Percentiles rank a stretch among this genome's conserved stretches.
These are phyloP conservation scores for Selaginella tamariscina DNA, from an alignment of 75 land plant species.

Conservation along the genomic window DNA sequence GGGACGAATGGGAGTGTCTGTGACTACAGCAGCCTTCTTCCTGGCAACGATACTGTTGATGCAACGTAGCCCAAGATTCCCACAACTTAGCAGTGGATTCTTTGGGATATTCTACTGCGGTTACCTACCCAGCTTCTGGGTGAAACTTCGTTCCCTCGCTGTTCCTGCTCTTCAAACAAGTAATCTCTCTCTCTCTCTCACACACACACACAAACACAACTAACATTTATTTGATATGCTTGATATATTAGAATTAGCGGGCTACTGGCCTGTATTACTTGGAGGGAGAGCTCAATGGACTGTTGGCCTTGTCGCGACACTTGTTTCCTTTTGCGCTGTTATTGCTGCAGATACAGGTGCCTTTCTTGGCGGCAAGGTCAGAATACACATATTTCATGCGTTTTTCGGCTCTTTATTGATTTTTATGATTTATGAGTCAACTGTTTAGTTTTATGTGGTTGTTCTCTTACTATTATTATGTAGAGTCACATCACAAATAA, in stretches of 20 bases:
- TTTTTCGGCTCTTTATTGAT: background rate
- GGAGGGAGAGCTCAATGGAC: slow-evolving; percentile 84
- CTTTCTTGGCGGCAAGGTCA: slow-evolving; percentile 85
- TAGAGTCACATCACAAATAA: no score
- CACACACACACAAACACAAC: no score
- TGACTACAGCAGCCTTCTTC: slow-evolving; percentile 69
- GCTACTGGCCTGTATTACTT: slow-evolving; percentile 56
- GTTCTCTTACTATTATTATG: no score
- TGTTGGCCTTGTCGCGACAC: slow-evolving; percentile 82
- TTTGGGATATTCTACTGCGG: slow-evolving; percentile 96
- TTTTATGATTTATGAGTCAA: no score
- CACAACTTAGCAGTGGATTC: slow-evolving; percentile 79
- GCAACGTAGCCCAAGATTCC: slow-evolving; percentile 83
- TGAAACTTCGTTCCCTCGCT: slow-evolving; percentile 77
- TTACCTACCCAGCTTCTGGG: slow-evolving; percentile 95
- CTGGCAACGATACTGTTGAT: slow-evolving; percentile 65
- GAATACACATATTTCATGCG: no score
- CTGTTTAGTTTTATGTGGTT: no score
- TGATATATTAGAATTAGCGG: slow-evolving; percentile 37
- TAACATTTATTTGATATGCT: no score
- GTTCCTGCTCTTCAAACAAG: slow-evolving; percentile 81
- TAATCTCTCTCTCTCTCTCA: slow-evolving; percentile 18
- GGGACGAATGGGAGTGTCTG: slow-evolving; percentile 67
- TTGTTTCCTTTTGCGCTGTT: slow-evolving; percentile 70
- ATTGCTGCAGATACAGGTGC: slow-evolving; percentile 95